Conservation (phyloP, 805 yeast species). For the Candida schatavii region DNA sequence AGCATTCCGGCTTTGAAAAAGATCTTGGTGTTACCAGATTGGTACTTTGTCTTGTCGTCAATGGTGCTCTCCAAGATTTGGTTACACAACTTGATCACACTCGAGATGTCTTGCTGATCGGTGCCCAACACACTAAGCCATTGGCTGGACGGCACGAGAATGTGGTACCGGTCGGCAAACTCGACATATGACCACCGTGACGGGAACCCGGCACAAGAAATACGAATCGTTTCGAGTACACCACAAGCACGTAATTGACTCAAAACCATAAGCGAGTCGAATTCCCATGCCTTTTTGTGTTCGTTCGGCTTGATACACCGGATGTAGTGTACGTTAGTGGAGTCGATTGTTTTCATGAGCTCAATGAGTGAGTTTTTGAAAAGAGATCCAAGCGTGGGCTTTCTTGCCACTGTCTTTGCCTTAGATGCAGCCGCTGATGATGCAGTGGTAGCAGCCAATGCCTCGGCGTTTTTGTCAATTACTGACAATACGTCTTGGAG, state of each 20-base stretch:
- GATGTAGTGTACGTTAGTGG: slow-evolving; percentile 94
- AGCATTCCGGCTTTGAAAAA: slow-evolving; percentile 96
- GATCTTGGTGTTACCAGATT: slow-evolving; percentile 88
- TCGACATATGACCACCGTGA: slow-evolving; percentile 94
- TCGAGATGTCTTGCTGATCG: slow-evolving; percentile 54
- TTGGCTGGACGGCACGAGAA: slow-evolving; percentile 67
- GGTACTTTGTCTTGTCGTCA: slow-evolving; percentile 68
- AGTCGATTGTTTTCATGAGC: slow-evolving; percentile 86
- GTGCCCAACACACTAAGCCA: slow-evolving; percentile 62
- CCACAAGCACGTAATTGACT: slow-evolving; percentile 98
- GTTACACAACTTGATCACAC: slow-evolving; percentile 63
- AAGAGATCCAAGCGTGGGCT: slow-evolving; percentile 93
- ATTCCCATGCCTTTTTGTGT: slow-evolving; percentile 91
- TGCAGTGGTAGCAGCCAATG: slow-evolving; percentile 36
- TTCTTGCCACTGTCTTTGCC: slow-evolving; percentile 49
- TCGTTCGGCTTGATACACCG: slow-evolving; percentile 98
- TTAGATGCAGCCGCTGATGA: slow-evolving; percentile 27
- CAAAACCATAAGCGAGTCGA: slow-evolving; percentile 91
- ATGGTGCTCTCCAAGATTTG: slow-evolving; percentile 64
- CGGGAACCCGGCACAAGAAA: slow-evolving; percentile 98
- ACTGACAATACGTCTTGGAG: slow-evolving; percentile 62
- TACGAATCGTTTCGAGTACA: slow-evolving; percentile 93
- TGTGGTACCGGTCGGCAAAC: slow-evolving; percentile 85
- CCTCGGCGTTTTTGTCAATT: slow-evolving; percentile 57
- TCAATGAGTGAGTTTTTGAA: slow-evolving; percentile 91